Percentiles rank a stretch among this genome's conserved stretches.
phyloP scores from a whole-genome alignment of 179 eudicot genomes.

The Sideroxylon spinosum region DNA sequence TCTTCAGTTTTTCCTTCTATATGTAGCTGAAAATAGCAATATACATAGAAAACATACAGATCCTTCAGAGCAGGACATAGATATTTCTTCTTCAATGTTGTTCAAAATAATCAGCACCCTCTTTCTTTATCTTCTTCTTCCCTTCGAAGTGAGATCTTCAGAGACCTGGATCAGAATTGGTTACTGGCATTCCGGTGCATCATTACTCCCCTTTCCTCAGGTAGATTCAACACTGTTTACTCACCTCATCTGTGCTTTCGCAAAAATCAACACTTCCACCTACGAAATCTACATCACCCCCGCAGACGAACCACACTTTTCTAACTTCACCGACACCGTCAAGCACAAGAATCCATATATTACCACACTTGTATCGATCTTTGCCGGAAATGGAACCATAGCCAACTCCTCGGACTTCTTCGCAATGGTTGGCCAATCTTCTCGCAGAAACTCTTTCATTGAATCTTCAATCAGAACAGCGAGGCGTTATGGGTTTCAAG shows the following conservation, averaged over 20 bases:
- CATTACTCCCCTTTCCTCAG: conserved; percentile 14
- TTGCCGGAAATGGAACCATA: conserved; percentile 1
- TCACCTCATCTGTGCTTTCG: conserved; percentile 37
- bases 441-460: conserved; percentile 31
- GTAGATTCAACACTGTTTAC: conserved; percentile 36
- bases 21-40: no score
- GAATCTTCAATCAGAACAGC: conserved; percentile 34
- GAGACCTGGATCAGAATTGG: conserved; percentile 24
- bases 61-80: not conserved
- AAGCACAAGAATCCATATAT: conserved; percentile 32
- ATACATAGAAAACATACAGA: not conserved
- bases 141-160: not conserved
- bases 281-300: conserved; percentile 21
- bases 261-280: conserved; percentile 26
- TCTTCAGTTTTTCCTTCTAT: no score
- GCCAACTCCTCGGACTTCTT: not conserved
- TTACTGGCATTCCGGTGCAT: conserved; percentile 27
- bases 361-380: conserved; percentile 40
- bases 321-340: conserved; percentile 38
- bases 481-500: conserved; percentile 27
- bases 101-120: not conserved
- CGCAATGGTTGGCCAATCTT: conserved; percentile 13
- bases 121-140: not conserved
- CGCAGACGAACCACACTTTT: conserved; percentile 20
- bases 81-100: not conserved